Evolutionary conservation across 495 filamentous ascomycete genomes (phyloP).

Genomic region (Neurospora terricola): DNA sequence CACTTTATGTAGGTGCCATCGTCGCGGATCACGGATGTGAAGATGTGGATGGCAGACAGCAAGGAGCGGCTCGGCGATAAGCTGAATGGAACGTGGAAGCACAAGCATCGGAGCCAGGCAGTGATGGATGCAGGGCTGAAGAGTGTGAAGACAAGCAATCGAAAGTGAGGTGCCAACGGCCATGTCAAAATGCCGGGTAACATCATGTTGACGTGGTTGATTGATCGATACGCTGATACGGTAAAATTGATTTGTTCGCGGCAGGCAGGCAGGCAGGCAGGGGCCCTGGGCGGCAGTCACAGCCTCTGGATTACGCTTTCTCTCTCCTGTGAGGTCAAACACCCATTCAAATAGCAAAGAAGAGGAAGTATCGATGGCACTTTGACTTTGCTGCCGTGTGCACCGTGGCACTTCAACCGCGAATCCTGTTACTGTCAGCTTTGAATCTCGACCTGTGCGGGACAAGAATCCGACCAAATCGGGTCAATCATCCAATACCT

Average conservation of each 20-base stretch:
- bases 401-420: background rate
- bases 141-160: background rate
- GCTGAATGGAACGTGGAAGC: background rate
- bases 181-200: background rate
- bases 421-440: background rate
- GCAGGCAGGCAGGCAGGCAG: background rate
- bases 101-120: background rate
- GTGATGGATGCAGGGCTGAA: background rate
- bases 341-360: background rate
- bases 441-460: background rate
- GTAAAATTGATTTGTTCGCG: background rate
- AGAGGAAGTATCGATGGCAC: background rate
- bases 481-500: background rate
- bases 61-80: background rate
- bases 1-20: background rate
- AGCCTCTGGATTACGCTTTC: background rate
- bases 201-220: background rate
- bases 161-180: background rate
- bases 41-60: background rate
- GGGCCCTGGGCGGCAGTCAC: background rate
- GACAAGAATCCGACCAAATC: background rate
- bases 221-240: background rate
- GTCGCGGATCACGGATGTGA: background rate
- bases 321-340: background rate
- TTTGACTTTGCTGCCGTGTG: background rate